Conservation (phyloP, 192 early-diverging fungal species). For the Coemansia sp. region DNA sequence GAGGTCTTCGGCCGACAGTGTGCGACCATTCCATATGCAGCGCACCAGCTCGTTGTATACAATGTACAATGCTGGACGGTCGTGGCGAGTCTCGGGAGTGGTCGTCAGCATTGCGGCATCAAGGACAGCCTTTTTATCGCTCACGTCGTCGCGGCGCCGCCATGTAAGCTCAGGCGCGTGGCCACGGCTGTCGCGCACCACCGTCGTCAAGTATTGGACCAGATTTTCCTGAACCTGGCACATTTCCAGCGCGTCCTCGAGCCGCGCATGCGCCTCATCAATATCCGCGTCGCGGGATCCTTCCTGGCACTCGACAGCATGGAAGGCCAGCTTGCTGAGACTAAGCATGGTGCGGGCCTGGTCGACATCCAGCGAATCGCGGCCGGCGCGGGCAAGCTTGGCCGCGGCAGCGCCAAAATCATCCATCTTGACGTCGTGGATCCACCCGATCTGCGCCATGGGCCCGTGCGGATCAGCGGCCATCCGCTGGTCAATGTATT, state of each 20-base stretch:
- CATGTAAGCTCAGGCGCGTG: background rate
- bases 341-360: slow-evolving; percentile 38
- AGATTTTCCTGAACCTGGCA: slow-evolving; percentile 31
- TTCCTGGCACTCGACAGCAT: slow-evolving; percentile 9
- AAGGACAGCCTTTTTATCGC: slow-evolving; percentile 19
- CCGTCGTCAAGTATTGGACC: slow-evolving; percentile 4
- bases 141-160: slow-evolving; percentile 8
- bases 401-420: slow-evolving; percentile 36
- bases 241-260: slow-evolving; percentile 41
- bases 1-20: slow-evolving; percentile 20
- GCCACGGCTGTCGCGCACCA: background rate
- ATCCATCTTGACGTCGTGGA: slow-evolving; percentile 33
- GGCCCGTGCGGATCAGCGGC: slow-evolving; percentile 1
- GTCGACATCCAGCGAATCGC: slow-evolving; percentile 16
- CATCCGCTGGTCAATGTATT: slow-evolving; percentile 19
- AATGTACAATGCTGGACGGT: slow-evolving; percentile 27
- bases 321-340: slow-evolving; percentile 40
- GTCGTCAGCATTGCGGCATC: slow-evolving; percentile 39
- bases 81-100: slow-evolving; percentile 25
- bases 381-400: slow-evolving; percentile 30
- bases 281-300: background rate
- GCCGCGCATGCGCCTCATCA: slow-evolving; percentile 14
- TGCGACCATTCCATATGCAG: slow-evolving; percentile 15
- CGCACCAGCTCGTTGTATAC: slow-evolving; percentile 26
- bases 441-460: slow-evolving; percentile 31